Evolutionary conservation across 2,329 filamentous ascomycete species (phyloP).

Genomic region (Trichoderma atrobrunneum): DNA sequence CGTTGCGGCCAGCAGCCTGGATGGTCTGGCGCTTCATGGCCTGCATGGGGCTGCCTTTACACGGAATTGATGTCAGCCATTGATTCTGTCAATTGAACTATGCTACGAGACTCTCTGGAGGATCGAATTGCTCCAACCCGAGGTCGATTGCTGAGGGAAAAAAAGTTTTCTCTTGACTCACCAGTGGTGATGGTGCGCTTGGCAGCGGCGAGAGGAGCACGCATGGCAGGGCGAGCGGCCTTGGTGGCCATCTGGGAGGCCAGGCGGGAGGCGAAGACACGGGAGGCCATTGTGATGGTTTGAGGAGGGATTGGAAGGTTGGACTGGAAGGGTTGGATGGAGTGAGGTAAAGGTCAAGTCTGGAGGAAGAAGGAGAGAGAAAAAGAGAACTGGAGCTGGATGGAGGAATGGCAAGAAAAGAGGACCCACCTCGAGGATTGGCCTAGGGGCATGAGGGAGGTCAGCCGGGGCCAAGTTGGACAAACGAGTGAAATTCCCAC

Average conservation of each 20-base stretch:
- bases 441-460: constrained; percentile 32
- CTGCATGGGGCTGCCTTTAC: constrained; percentile 61
- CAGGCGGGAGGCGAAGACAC: constrained; percentile 75
- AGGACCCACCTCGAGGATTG: constrained; percentile 36
- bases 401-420: constrained; percentile 41
- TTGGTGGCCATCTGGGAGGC: constrained; percentile 73
- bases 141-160: constrained; percentile 21
- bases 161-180: constrained; percentile 48
- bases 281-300: constrained; percentile 76
- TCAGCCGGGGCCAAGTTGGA: constrained; percentile 37
- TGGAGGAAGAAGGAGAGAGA: constrained; percentile 34
- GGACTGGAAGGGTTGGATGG: constrained; percentile 33
- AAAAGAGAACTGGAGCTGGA: constrained; percentile 33
- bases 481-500: constrained; percentile 35
- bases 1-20: constrained; percentile 63
- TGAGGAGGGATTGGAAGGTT: constrained; percentile 29
- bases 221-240: constrained; percentile 73
- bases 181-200: constrained; percentile 74
- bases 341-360: constrained; percentile 30
- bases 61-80: constrained; percentile 32
- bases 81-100: constrained; percentile 34
- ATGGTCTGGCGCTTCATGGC: constrained; percentile 73
- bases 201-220: constrained; percentile 61
- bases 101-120: constrained; percentile 27
- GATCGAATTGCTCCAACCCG: constrained; percentile 1